Evolutionary conservation across 2,329 filamentous ascomycete genomes (phyloP).

Genomic region (Fusarium guadeloupense): DNA sequence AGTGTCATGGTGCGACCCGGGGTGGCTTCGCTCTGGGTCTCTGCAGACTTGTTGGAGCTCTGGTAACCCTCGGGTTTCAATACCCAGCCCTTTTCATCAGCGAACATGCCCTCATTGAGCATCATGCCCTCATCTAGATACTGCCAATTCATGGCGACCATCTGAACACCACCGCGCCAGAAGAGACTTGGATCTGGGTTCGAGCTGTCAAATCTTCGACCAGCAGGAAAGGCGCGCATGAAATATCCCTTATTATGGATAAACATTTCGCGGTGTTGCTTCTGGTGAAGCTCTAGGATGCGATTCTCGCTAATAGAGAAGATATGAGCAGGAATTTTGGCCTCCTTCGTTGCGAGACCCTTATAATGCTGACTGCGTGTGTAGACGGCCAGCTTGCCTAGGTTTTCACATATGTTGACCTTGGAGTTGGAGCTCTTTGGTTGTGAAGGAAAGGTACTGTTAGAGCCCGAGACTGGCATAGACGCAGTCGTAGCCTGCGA

Average conservation of each 20-base stretch:
- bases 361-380: conserved; percentile 86
- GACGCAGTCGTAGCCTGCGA: conserved; percentile 24
- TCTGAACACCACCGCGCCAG: conserved; percentile 95
- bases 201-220: conserved; percentile 81
- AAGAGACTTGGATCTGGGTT: conserved; percentile 93
- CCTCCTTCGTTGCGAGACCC: conserved; percentile 71
- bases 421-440: conserved; percentile 60
- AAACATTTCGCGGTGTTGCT: conserved; percentile 79
- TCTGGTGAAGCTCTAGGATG: conserved; percentile 67
- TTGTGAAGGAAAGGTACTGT: conserved; percentile 19
- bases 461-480: conserved; percentile 15
- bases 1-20: conserved; percentile 69
- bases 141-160: conserved; percentile 99
- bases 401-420: conserved; percentile 71
- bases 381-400: conserved; percentile 83
- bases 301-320: conserved; percentile 89
- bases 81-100: conserved; percentile 83
- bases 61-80: conserved; percentile 83
- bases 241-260: conserved; percentile 87
- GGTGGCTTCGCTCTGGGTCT: conserved; percentile 57
- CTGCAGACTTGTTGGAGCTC: conserved; percentile 52
- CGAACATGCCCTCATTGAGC: conserved; percentile 98
- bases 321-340: conserved; percentile 71
- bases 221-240: conserved; percentile 91
- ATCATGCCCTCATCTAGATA: conserved; percentile 94